Percentiles rank a stretch among this genome's conserved stretches.
Evolutionary conservation across 768 basidiomycete species (phyloP).

Genomic region (Boletus pseudo-olivaceus): DNA sequence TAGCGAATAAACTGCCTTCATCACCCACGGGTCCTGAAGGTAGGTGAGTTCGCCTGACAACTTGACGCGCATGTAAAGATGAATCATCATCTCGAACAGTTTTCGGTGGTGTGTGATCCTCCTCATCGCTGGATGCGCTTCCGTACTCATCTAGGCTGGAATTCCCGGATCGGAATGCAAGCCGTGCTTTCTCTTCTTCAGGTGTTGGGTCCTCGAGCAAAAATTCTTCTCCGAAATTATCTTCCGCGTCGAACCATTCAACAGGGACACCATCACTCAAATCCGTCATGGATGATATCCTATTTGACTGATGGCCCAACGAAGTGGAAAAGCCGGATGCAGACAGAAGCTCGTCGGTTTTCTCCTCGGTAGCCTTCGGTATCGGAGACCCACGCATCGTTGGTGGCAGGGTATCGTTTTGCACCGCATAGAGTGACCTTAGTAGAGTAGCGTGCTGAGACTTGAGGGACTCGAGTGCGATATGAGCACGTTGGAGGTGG

Average conservation of each 20-base stretch:
- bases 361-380: conserved; percentile 49
- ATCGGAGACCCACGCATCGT: conserved; percentile 32
- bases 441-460: conserved; percentile 54
- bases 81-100: conserved; percentile 4
- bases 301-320: conserved; percentile 36
- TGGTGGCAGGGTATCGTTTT: conserved; percentile 27
- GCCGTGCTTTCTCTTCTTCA: conserved; percentile 38
- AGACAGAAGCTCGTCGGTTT: conserved; percentile 30
- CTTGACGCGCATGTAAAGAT: conserved; percentile 18
- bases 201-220: conserved; percentile 47
- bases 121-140: conserved; percentile 48
- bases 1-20: conserved; percentile 77
- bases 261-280: conserved; percentile 45
- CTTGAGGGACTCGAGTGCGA: conserved; percentile 52
- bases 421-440: conserved; percentile 38
- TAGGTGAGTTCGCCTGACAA: conserved; percentile 52
- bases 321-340: conserved; percentile 25
- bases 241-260: conserved; percentile 79
- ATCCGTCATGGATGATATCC: conserved; percentile 47
- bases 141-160: conserved; percentile 40
- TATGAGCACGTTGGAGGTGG: conserved; percentile 43
- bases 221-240: conserved; percentile 52
- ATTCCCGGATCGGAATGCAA: conserved; percentile 39
- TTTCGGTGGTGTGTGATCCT: conserved; percentile 19
- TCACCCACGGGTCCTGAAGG: conserved; percentile 63